Evolutionary conservation across 306 rosid genomes (phyloP).

Genomic region (Arachis hypogaea): DNA sequence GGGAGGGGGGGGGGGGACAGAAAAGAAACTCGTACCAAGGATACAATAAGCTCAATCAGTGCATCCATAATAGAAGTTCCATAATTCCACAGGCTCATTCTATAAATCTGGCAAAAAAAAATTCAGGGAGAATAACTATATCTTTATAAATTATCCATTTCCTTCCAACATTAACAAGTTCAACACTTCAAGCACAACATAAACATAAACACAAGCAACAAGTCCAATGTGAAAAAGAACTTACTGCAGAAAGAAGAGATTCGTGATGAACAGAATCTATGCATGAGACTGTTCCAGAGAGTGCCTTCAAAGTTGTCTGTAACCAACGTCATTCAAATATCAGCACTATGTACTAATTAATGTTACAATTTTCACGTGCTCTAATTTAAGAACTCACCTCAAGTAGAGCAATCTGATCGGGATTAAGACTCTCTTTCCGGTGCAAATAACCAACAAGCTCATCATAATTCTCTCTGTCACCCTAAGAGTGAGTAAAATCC

Average conservation of each 20-base stretch:
- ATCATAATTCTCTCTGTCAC: constrained; percentile 53
- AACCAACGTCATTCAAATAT: not conserved
- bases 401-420: constrained; percentile 54
- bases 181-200: no score
- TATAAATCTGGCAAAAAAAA: constrained; percentile 54
- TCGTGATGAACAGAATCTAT: constrained; percentile 58
- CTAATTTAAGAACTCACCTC: constrained; percentile 46
- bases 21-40: constrained; percentile 57
- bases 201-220: not conserved
- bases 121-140: constrained; percentile 5
- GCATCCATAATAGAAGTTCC: constrained; percentile 82
- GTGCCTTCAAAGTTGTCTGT: constrained; percentile 72
- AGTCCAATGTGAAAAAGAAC: not conserved
- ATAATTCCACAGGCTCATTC: constrained; percentile 71
- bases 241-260: constrained; percentile 61
- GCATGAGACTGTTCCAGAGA: constrained; percentile 61
- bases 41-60: constrained; percentile 60
- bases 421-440: constrained; percentile 25
- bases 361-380: not conserved
- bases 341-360: not conserved
- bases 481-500: constrained; percentile 43
- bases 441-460: constrained; percentile 52
- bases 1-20: no score
- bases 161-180: no score
- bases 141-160: not conserved